Percentiles rank a stretch among this genome's conserved stretches.
phyloP scores from a whole-genome alignment of 2,329 filamentous ascomycete genomes.

The Alternaria ethzedia region DNA sequence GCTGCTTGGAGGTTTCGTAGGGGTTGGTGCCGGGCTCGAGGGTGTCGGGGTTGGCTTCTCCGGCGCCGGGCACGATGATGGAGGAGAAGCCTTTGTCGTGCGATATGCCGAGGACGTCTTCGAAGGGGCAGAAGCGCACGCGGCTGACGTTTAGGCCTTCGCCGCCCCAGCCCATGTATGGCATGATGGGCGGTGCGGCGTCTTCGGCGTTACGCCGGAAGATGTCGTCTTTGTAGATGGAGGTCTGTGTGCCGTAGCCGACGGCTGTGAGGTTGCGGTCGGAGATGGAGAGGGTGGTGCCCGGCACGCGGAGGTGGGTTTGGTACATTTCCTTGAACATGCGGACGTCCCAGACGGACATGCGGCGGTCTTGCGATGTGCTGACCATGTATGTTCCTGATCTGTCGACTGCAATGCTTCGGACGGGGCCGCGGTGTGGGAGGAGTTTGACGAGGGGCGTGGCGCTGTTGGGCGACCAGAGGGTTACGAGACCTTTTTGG shows the following conservation, averaged over 20 bases:
- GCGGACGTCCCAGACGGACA: constrained; percentile 95
- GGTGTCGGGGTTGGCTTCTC: constrained; percentile 94
- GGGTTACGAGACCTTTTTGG: constrained; percentile 90
- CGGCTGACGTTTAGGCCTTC: constrained; percentile 82
- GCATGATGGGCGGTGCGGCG: constrained; percentile 74
- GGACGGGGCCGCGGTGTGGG: constrained; percentile 86
- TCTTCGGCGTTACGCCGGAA: constrained; percentile 77
- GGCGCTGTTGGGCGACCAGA: constrained; percentile 93
- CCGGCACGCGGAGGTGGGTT: constrained; percentile 76
- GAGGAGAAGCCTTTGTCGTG: constrained; percentile 88
- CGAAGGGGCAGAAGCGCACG: constrained; percentile 90
- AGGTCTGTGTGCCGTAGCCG: constrained; percentile 87
- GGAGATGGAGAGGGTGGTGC: constrained; percentile 83
- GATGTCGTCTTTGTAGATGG: constrained; percentile 82
- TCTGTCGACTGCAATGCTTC: constrained; percentile 82
- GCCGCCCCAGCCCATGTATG: constrained; percentile 93
- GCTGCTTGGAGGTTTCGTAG: constrained; percentile 90
- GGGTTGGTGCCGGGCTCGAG: constrained; percentile 81
- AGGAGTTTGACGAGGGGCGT: constrained; percentile 90
- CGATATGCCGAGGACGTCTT: constrained; percentile 86
- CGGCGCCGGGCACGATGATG: constrained; percentile 90
- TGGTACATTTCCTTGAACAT: constrained; percentile 95
- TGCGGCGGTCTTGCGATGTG: constrained; percentile 84
- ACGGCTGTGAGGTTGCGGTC: constrained; percentile 88
- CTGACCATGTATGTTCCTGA: constrained; percentile 96